These are phyloP conservation scores for Sporobolomyces pararoseus DNA, from an alignment of 768 basidiomycete genomes.

Conservation along the genomic window DNA sequence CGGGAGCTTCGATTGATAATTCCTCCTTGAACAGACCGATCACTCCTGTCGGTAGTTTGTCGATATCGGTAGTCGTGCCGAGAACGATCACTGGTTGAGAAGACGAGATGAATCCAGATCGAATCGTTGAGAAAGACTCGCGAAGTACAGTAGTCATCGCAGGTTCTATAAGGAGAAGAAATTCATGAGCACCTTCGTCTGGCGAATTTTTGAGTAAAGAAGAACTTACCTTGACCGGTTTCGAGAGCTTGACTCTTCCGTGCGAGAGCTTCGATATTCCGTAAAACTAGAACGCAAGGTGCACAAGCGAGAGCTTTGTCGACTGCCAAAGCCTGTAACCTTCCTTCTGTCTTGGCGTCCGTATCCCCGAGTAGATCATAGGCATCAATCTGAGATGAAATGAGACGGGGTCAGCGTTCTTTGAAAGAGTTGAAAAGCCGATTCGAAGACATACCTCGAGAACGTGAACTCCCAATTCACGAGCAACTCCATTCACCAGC, in stretches of 20 bases:
- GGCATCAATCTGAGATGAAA: slow-evolving; percentile 66
- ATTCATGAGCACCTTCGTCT: background rate
- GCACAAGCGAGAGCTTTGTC: slow-evolving; percentile 72
- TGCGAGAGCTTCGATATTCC: slow-evolving; percentile 73
- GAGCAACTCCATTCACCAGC: slow-evolving; percentile 52
- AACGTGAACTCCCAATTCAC: slow-evolving; percentile 67
- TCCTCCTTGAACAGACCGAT: slow-evolving; percentile 80
- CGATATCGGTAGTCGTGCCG: slow-evolving; percentile 66
- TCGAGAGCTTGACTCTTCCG: slow-evolving; percentile 65
- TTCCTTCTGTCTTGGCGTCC: slow-evolving; percentile 68
- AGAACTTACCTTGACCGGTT: slow-evolving; percentile 60
- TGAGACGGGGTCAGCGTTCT: background rate
- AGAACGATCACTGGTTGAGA: slow-evolving; percentile 72
- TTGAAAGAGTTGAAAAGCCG: background rate
- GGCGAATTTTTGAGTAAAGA: background rate
- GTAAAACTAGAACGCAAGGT: slow-evolving; percentile 77
- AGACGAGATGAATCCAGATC: slow-evolving; percentile 58
- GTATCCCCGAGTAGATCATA: slow-evolving; percentile 77
- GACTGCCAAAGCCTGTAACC: slow-evolving; percentile 62
- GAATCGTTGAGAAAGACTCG: slow-evolving; percentile 62
- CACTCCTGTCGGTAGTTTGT: slow-evolving; percentile 62
- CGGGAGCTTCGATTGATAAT: slow-evolving; percentile 73
- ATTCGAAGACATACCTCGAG: slow-evolving; percentile 61
- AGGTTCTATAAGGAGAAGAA: slow-evolving; percentile 54
- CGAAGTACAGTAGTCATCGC: slow-evolving; percentile 59